These are phyloP conservation scores for Leptosphaerulina australis DNA, from an alignment of 2,329 filamentous ascomycete genomes.

Conservation along the genomic window DNA sequence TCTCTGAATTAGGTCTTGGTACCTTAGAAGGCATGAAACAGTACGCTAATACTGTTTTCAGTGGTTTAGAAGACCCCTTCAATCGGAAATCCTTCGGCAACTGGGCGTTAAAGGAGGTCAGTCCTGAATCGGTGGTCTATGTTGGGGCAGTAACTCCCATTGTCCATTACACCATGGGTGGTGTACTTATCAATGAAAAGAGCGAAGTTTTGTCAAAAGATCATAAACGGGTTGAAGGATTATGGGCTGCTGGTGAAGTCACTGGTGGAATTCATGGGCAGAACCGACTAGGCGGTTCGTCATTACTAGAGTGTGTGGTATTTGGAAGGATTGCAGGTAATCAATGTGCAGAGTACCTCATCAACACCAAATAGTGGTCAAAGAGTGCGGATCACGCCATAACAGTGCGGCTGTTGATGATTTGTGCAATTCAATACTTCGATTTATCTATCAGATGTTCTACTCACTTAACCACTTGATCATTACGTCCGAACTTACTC, in stretches of 20 bases:
- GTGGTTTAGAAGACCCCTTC: slow-evolving; percentile 52
- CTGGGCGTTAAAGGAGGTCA: slow-evolving; percentile 59
- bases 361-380: too few relatives aligned
- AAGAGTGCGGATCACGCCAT: too few relatives aligned
- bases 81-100: slow-evolving; percentile 60
- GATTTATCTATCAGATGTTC: too few relatives aligned
- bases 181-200: slow-evolving; percentile 62
- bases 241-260: slow-evolving; percentile 69
- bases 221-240: slow-evolving; percentile 57
- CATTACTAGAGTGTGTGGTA: slow-evolving; percentile 67
- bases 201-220: slow-evolving; percentile 57
- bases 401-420: too few relatives aligned
- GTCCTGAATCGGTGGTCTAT: slow-evolving; percentile 61
- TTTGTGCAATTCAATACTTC: too few relatives aligned
- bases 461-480: too few relatives aligned
- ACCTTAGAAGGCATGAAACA: slow-evolving; percentile 54
- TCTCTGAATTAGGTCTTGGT: slow-evolving; percentile 53
- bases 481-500: too few relatives aligned
- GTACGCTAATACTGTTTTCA: slow-evolving; percentile 57
- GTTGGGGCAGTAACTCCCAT: slow-evolving; percentile 67
- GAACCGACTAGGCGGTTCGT: slow-evolving; percentile 67
- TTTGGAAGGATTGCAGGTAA: slow-evolving; percentile 65
- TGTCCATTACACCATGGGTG: slow-evolving; percentile 71
- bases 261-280: slow-evolving; percentile 69
- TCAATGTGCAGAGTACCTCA: slow-evolving; percentile 20